Evolutionary conservation across 2,329 filamentous ascomycete species (phyloP).

Genomic region (Calycina marina): DNA sequence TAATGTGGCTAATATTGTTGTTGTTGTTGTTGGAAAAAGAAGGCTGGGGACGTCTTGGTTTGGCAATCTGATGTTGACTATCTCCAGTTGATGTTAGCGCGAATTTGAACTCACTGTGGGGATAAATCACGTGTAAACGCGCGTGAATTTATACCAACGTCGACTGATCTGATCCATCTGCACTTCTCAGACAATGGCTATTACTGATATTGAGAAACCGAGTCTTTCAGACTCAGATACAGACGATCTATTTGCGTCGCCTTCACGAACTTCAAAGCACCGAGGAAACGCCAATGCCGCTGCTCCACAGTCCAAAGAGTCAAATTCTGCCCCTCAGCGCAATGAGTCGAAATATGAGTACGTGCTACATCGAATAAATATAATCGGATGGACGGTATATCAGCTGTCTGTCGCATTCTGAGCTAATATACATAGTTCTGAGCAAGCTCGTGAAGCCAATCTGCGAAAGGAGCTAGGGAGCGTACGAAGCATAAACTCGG

Average conservation of each 20-base stretch:
- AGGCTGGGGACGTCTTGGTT: no score
- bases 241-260: slow-evolving; percentile 43
- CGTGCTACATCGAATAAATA: neutral
- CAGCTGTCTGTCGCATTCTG: no score
- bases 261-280: slow-evolving; percentile 26
- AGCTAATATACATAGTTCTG: slow-evolving; percentile 23
- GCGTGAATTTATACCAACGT: no score
- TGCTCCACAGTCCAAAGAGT: no score
- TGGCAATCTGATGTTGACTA: no score
- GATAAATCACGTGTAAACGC: no score
- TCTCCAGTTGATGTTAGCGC: no score
- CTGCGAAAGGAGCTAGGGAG: slow-evolving; percentile 69
- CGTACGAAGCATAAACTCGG: slow-evolving; percentile 73
- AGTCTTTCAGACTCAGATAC: slow-evolving; percentile 38
- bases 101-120: no score
- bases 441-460: slow-evolving; percentile 56
- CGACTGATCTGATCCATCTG: no score
- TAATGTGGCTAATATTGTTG: no score
- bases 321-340: slow-evolving; percentile 16
- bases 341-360: slow-evolving; percentile 40
- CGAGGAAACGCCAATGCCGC: slow-evolving; percentile 6
- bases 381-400: no score
- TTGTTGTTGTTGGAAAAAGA: no score
- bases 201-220: slow-evolving; percentile 35
- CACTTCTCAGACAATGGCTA: slow-evolving; percentile 22